These are phyloP conservation scores for Polytrichum commune DNA, from an alignment of 225 moss, liverwort and hornwort species.

Conservation along the genomic window DNA sequence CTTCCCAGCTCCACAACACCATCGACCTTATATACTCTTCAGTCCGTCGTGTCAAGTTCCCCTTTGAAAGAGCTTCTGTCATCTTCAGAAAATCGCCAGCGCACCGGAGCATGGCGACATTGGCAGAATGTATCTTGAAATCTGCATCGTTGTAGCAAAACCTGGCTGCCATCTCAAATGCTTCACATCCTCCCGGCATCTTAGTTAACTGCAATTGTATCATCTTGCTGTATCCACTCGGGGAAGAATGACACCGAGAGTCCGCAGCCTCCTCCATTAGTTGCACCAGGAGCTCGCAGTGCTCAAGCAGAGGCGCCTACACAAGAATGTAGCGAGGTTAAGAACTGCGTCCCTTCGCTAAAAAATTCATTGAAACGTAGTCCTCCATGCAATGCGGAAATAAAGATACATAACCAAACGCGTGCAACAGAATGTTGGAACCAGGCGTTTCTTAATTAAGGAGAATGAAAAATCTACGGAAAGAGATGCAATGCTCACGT, in stretches of 20 bases:
- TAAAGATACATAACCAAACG: no score
- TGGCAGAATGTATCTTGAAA: constrained; percentile 57
- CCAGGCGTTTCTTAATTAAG: background rate
- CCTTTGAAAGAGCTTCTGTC: constrained; percentile 66
- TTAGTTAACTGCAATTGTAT: constrained; percentile 68
- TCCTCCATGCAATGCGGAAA: no score
- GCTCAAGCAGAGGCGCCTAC: constrained; percentile 65
- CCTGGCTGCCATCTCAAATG: constrained; percentile 73
- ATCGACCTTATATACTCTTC: constrained; percentile 72
- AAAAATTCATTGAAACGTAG: no score
- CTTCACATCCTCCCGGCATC: constrained; percentile 77
- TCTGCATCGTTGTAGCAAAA: constrained; percentile 59
- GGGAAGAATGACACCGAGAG: constrained; percentile 24
- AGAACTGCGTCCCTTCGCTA: background rate
- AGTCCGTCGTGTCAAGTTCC: constrained; percentile 56
- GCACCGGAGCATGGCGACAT: constrained; percentile 81
- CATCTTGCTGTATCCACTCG: constrained; percentile 29
- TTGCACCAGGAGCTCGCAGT: constrained; percentile 57
- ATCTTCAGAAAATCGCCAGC: constrained; percentile 81
- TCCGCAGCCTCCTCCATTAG: constrained; percentile 50
- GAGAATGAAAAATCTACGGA: background rate
- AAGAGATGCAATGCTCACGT: background rate
- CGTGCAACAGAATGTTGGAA: no score
- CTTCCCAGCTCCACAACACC: constrained; percentile 90
- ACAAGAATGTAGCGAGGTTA: background rate